Percentiles rank a stretch among this genome's conserved stretches.
Evolutionary conservation across 2,329 filamentous ascomycete species (phyloP).

Genomic region (Colletotrichum somersetense): DNA sequence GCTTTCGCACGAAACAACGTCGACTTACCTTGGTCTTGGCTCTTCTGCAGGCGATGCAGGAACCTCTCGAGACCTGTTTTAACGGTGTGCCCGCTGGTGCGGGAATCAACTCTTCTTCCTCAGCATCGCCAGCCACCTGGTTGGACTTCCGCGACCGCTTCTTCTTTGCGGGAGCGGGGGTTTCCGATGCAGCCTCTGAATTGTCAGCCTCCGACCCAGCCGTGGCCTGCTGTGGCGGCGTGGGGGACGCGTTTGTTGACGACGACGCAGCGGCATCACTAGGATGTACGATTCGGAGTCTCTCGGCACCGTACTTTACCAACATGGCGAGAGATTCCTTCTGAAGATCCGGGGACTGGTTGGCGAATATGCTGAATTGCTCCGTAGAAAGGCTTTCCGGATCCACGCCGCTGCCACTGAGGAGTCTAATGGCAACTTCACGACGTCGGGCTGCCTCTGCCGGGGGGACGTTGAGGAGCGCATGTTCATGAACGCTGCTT

Average conservation of each 20-base stretch:
- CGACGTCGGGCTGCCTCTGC: constrained; percentile 64
- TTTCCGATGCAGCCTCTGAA: constrained; percentile 30
- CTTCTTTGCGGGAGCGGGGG: constrained; percentile 34
- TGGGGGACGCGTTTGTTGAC: constrained; percentile 45
- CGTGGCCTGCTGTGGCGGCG: constrained; percentile 42
- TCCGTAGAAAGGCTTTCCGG: constrained; percentile 65
- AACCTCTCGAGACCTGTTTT: constrained; percentile 47
- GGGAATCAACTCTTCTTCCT: constrained; percentile 20
- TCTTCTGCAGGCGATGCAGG: constrained; percentile 54
- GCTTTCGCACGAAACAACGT: too few species aligned
- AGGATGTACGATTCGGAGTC: constrained; percentile 69
- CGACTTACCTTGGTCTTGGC: constrained; percentile 55
- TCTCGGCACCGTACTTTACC: constrained; percentile 68
- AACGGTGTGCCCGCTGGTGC: constrained; percentile 20
- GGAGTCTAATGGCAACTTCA: constrained; percentile 61
- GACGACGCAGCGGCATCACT: constrained; percentile 49
- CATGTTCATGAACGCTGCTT: constrained; percentile 39
- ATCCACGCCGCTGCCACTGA: constrained; percentile 62
- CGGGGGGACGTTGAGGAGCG: constrained; percentile 49
- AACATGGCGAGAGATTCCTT: constrained; percentile 68
- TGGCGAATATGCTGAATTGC: constrained; percentile 71
- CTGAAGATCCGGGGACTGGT: constrained; percentile 69
- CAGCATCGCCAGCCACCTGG: not conserved
- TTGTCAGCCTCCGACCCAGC: constrained; percentile 31
- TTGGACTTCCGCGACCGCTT: constrained; percentile 39